A percentile compares a stretch with the other conserved stretches of the same genome.
Conservation (phyloP, 345 rosid genomes). For the Moricandia arvensis region DNA sequence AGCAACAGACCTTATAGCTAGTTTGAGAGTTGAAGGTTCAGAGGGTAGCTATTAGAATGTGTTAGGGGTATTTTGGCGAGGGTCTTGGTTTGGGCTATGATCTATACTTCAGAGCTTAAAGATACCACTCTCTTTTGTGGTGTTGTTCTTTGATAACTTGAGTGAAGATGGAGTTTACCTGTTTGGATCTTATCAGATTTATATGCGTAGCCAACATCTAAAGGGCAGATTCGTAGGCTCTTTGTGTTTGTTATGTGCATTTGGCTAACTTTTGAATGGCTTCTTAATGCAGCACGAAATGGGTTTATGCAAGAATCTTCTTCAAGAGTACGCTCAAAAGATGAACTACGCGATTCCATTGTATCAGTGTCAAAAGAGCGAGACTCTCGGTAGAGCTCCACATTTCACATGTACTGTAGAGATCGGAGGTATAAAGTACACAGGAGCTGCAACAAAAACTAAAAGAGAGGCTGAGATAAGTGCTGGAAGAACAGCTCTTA, state of each 20-base stretch:
- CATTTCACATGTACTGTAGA: conserved; percentile 65
- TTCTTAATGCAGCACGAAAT: conserved; percentile 63
- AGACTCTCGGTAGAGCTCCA: conserved; percentile 40
- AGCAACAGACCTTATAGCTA: not conserved
- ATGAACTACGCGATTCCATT: conserved; percentile 84
- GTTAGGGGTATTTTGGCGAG: not conserved
- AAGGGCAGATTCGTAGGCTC: not conserved
- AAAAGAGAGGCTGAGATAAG: conserved; percentile 90
- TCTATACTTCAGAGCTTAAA: not conserved
- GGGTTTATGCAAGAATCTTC: conserved; percentile 84
- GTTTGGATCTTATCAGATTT: not conserved
- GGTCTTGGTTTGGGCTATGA: not conserved
- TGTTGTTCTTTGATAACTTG: conserved; percentile 1
- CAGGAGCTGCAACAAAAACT: conserved; percentile 69
- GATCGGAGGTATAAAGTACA: conserved; percentile 78
- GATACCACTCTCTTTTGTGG: not conserved
- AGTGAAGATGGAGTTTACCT: not conserved
- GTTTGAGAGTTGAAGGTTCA: not conserved
- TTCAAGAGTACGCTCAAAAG: conserved; percentile 94
- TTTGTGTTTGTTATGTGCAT: not conserved
- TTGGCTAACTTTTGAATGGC: conserved; percentile 23
- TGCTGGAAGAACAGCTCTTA: conserved; percentile 86
- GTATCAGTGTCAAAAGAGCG: conserved; percentile 56
- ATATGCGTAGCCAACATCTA: not conserved
- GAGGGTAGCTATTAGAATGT: not conserved